These are phyloP conservation scores for Corymbia citriodora DNA, from an alignment of 441 rosid species.

Conservation along the genomic window DNA sequence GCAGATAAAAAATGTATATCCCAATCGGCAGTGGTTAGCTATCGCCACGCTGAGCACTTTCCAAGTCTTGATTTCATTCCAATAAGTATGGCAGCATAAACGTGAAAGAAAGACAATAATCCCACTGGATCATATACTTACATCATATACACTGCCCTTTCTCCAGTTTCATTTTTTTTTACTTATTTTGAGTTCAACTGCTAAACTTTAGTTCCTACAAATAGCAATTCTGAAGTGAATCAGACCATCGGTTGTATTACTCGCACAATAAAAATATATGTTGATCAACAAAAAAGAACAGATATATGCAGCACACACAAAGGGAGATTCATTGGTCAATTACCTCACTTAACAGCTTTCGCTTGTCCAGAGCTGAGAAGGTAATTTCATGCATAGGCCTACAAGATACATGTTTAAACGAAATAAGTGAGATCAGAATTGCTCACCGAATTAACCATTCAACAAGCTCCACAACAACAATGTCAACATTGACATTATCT, in stretches of 20 bases:
- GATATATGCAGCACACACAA: not conserved
- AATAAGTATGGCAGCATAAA: not conserved
- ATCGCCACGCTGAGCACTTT: not conserved
- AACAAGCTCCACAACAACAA: not conserved
- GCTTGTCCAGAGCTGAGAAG: conserved; percentile 89
- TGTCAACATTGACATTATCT: not conserved
- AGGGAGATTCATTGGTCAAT: conserved; percentile 14
- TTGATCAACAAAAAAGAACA: not conserved
- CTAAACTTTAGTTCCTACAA: not conserved
- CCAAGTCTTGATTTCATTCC: not conserved
- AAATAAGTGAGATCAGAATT: not conserved
- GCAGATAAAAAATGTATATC: not conserved
- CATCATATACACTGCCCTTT: not conserved
- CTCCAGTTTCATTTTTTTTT: not conserved
- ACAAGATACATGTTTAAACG: conserved; percentile 14
- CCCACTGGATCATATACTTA: not conserved
- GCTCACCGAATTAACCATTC: not conserved
- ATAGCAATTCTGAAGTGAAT: not conserved
- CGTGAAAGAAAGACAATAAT: not conserved
- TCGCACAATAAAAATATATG: not conserved
- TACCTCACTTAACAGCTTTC: conserved; percentile 93
- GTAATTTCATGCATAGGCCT: conserved; percentile 98
- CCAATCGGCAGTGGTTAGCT: not conserved
- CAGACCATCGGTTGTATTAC: not conserved
- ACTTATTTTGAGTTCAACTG: not conserved